phyloP scores from a whole-genome alignment of 305 asterid species.

The Fraxinus xanthoxyloides region DNA sequence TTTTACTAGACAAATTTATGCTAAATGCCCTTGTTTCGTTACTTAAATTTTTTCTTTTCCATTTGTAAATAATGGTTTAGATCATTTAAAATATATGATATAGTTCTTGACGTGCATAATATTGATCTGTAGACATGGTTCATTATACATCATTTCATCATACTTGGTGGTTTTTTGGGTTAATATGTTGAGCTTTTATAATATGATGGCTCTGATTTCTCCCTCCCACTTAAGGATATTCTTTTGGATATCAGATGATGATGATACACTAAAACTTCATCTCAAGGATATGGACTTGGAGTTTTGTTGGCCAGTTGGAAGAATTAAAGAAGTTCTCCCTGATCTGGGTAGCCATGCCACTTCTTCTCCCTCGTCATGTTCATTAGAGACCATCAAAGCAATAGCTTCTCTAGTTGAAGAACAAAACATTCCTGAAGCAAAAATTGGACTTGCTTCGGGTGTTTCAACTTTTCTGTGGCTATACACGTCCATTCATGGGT shows the following conservation, averaged over 20 bases:
- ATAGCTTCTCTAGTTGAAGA: conserved; percentile 74
- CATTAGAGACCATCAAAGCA: conserved; percentile 64
- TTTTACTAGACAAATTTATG: background rate
- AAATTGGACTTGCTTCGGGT: conserved; percentile 70
- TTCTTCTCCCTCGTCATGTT: conserved; percentile 70
- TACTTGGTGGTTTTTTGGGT: background rate
- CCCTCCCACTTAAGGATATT: conserved; percentile 11
- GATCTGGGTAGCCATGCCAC: conserved; percentile 43
- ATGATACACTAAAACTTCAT: conserved; percentile 62
- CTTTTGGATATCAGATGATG: conserved; percentile 49
- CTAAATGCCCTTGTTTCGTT: background rate
- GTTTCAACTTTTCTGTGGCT: conserved; percentile 89
- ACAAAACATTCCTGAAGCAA: conserved; percentile 67
- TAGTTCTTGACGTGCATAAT: background rate
- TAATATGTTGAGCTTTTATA: background rate
- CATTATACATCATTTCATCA: conserved; percentile 3
- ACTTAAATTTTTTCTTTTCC: background rate
- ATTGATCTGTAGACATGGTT: conserved; percentile 15
- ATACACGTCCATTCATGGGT: conserved; percentile 87
- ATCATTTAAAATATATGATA: background rate
- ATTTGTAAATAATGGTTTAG: background rate
- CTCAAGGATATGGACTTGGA: conserved; percentile 82
- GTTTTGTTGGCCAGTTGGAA: conserved; percentile 83
- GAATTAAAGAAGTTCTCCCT: conserved; percentile 69
- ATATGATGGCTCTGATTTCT: conserved; percentile 9